Percentiles rank a stretch among this genome's conserved stretches.
phyloP scores from a whole-genome alignment of 2,329 filamentous ascomycete genomes.

The Neofusicoccum cordaticola region DNA sequence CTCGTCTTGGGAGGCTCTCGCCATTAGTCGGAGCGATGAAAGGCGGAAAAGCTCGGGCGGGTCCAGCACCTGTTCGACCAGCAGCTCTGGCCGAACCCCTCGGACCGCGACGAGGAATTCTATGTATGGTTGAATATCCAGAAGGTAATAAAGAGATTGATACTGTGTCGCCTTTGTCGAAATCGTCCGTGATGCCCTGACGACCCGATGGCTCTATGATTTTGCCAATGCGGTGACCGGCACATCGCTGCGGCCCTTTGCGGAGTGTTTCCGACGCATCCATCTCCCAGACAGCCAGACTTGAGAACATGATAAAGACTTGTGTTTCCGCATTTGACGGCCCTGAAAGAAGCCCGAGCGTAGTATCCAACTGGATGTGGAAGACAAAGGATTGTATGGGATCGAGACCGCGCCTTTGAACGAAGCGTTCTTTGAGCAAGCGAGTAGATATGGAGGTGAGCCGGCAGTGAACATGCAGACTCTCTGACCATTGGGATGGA shows the following conservation, averaged over 20 bases:
- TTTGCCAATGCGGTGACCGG: not conserved
- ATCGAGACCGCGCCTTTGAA: not conserved
- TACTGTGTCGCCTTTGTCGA: not conserved
- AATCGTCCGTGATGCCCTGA: not conserved
- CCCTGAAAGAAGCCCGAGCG: not conserved
- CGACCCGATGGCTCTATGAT: not conserved
- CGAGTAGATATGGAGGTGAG: not conserved
- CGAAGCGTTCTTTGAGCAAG: not conserved
- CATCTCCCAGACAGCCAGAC: not conserved
- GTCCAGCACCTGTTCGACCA: conserved; percentile 16
- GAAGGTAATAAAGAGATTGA: not conserved
- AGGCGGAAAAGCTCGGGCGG: conserved; percentile 13
- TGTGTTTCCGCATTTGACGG: not conserved
- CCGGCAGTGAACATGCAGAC: too few relatives aligned
- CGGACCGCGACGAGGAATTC: conserved; percentile 3
- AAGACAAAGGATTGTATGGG: not conserved
- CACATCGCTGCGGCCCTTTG: not conserved
- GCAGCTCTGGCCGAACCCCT: conserved; percentile 12
- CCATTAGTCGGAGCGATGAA: conserved; percentile 3
- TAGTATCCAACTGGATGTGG: not conserved
- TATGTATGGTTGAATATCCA: conserved; percentile 3
- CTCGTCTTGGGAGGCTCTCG: not conserved
- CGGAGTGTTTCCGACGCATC: not conserved
- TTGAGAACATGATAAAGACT: not conserved
- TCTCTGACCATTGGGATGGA: not conserved